A percentile compares a stretch with the other conserved stretches of the same genome.
phyloP scores from a whole-genome alignment of 441 rosid species.

The Kokia cookei region DNA sequence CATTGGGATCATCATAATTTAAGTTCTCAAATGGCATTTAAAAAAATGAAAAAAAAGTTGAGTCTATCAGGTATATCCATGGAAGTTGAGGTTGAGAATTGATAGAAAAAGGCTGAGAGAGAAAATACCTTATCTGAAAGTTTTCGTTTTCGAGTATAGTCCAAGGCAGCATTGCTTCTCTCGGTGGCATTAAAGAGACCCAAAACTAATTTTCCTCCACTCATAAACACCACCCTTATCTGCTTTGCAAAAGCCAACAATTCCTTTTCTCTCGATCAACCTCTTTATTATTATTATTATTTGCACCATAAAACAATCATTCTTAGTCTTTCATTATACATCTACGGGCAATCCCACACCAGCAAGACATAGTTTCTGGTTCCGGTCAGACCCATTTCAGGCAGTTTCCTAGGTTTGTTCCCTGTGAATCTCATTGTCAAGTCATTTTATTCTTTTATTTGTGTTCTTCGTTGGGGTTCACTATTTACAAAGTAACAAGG shows the following conservation, averaged over 20 bases:
- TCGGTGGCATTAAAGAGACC: constrained; percentile 29
- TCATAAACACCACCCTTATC: constrained; percentile 68
- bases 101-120: not conserved
- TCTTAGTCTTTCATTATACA: not conserved
- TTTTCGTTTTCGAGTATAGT: constrained; percentile 7
- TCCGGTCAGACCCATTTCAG: constrained; percentile 24
- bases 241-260: constrained; percentile 49
- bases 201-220: constrained; percentile 49
- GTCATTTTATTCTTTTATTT: not conserved
- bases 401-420: constrained; percentile 29
- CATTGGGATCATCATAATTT: not conserved
- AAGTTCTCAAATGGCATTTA: too few species aligned
- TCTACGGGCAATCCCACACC: constrained; percentile 14
- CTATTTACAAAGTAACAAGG: too few species aligned
- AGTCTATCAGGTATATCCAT: not conserved
- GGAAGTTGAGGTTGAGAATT: constrained; percentile 2
- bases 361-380: constrained; percentile 25
- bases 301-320: not conserved
- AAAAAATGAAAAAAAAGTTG: too few species aligned
- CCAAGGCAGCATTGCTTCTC: constrained; percentile 19
- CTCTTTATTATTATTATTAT: too few species aligned
- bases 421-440: not conserved
- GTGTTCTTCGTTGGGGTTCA: too few species aligned
- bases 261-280: not conserved
- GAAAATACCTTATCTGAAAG: constrained; percentile 31